Conservation (phyloP, 495 filamentous ascomycete species). For the Talaromyces thailandensis region DNA sequence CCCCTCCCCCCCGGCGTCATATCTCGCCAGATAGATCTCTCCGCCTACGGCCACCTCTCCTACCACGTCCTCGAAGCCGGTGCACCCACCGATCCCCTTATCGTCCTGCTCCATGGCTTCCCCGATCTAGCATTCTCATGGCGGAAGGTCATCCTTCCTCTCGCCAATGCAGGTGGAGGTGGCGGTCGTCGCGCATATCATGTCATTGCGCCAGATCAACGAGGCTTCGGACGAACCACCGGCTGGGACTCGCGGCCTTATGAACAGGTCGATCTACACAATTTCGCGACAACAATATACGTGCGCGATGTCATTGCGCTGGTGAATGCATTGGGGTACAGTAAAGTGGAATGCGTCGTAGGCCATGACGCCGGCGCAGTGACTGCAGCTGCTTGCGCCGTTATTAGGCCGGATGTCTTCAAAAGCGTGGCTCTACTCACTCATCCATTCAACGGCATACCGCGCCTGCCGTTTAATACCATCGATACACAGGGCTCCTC, state of each 20-base stretch:
- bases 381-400: conserved; percentile 46
- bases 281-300: conserved; percentile 48
- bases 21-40: conserved; percentile 40
- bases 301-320: conserved; percentile 55
- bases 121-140: conserved; percentile 64
- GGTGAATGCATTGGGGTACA: conserved; percentile 51
- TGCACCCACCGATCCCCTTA: conserved; percentile 37
- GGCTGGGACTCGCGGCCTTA: conserved; percentile 48
- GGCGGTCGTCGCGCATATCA: conserved; percentile 28
- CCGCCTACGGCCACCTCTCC: conserved; percentile 34
- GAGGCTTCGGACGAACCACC: conserved; percentile 58
- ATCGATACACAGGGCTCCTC: conserved; percentile 14
- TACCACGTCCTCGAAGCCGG: conserved; percentile 56
- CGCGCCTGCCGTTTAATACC: conserved; percentile 42
- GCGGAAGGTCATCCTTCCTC: conserved; percentile 49
- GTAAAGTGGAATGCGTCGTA: conserved; percentile 47
- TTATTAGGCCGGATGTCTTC: conserved; percentile 59
- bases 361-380: conserved; percentile 63
- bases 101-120: conserved; percentile 58
- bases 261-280: conserved; percentile 42
- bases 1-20: conserved; percentile 43
- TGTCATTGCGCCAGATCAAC: conserved; percentile 58
- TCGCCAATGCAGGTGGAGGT: conserved; percentile 33
- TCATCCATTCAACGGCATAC: conserved; percentile 45
- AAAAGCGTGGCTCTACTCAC: conserved; percentile 43